A percentile compares a stretch with the other conserved stretches of the same genome.
phyloP scores from a whole-genome alignment of 768 basidiomycete species.

The Xerocomellus chrysenteron region DNA sequence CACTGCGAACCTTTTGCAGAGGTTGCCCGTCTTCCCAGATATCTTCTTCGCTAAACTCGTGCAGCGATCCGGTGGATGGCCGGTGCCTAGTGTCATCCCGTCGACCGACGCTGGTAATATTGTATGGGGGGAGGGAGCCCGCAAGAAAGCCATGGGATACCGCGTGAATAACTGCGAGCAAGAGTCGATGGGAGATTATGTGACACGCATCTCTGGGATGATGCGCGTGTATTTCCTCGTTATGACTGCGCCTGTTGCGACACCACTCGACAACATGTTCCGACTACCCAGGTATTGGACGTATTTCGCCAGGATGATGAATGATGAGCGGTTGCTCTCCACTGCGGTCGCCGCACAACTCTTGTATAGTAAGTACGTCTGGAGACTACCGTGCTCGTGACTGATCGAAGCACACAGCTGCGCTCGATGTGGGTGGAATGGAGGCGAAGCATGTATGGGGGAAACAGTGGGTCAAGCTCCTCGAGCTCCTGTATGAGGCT shows the following conservation, averaged over 20 bases:
- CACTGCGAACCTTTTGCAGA: constrained; percentile 61
- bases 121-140: constrained; percentile 43
- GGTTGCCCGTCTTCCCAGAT: constrained; percentile 56
- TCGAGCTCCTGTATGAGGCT: constrained; percentile 64
- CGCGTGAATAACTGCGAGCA: constrained; percentile 42
- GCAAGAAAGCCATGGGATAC: constrained; percentile 57
- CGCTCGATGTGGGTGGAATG: constrained; percentile 66
- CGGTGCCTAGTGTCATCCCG: constrained; percentile 65
- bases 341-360: constrained; percentile 64
- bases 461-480: constrained; percentile 74
- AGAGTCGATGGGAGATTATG: constrained; percentile 63
- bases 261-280: constrained; percentile 44
- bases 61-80: constrained; percentile 88
- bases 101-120: constrained; percentile 48
- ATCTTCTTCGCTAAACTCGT: constrained; percentile 84
- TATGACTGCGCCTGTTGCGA: constrained; percentile 44
- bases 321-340: constrained; percentile 49
- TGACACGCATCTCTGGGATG: constrained; percentile 68
- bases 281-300: constrained; percentile 67
- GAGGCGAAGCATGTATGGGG: constrained; percentile 67
- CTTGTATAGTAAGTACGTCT: constrained; percentile 51
- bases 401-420: constrained; percentile 45
- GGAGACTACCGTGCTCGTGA: background rate
- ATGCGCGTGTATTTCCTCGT: constrained; percentile 87
- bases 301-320: constrained; percentile 66